A percentile compares a stretch with the other conserved stretches of the same genome.
phyloP scores from a whole-genome alignment of 805 yeast species.

The Wickerhamia fluorescens region DNA sequence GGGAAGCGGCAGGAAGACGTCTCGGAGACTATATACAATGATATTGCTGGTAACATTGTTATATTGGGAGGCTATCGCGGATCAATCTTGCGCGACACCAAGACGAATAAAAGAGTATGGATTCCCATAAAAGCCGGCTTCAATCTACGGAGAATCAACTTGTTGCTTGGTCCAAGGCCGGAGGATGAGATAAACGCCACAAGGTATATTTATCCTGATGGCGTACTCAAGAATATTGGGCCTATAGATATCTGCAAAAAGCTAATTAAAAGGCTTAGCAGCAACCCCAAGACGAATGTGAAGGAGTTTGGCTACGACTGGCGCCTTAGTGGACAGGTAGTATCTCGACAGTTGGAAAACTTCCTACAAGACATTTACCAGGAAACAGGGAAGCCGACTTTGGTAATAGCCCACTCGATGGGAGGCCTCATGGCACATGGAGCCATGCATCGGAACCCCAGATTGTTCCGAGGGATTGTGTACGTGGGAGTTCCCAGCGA shows the following conservation, averaged over 20 bases:
- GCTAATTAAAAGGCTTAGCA: constrained; percentile 45
- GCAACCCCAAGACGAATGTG: constrained; percentile 54
- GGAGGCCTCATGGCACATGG: constrained; percentile 86
- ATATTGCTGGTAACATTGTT: constrained; percentile 70
- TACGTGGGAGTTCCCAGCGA: constrained; percentile 82
- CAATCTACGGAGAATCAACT: constrained; percentile 59
- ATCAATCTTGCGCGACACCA: constrained; percentile 58
- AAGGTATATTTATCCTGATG: constrained; percentile 57
- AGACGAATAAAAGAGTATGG: constrained; percentile 69
- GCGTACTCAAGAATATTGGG: constrained; percentile 74
- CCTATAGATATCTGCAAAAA: constrained; percentile 74
- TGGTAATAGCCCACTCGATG: constrained; percentile 88
- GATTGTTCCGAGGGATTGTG: constrained; percentile 63
- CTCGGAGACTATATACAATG: constrained; percentile 43
- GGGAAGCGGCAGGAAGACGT: constrained; percentile 14
- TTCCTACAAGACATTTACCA: constrained; percentile 40
- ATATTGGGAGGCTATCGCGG: constrained; percentile 89
- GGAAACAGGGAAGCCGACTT: constrained; percentile 48
- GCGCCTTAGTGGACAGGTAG: constrained; percentile 65
- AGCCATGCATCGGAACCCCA: constrained; percentile 62
- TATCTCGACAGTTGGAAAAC: constrained; percentile 45
- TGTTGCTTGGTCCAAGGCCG: constrained; percentile 64
- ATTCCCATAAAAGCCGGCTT: constrained; percentile 83
- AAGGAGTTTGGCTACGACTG: constrained; percentile 90
- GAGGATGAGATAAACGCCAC: constrained; percentile 59